Evolutionary conservation across 2,329 filamentous ascomycete genomes (phyloP).

Genomic region (Sporothrix curviconia): DNA sequence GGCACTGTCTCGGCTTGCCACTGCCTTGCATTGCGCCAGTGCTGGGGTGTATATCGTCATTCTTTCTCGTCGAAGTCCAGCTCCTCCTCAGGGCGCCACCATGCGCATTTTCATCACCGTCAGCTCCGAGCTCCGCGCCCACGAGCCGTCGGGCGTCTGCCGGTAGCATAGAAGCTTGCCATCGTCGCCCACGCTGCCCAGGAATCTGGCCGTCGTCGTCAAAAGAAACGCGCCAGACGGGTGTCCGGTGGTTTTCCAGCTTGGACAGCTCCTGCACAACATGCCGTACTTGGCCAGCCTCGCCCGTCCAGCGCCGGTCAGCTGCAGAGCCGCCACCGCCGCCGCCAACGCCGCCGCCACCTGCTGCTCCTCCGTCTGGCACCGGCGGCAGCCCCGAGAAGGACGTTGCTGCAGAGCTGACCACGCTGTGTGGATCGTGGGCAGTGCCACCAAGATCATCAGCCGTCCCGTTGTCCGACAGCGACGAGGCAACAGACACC

Average conservation of each 20-base stretch:
- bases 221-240: constrained; percentile 71
- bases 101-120: constrained; percentile 51
- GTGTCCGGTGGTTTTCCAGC: constrained; percentile 60
- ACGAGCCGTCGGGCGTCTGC: constrained; percentile 50
- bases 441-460: background rate
- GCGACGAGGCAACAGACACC: constrained; percentile 12
- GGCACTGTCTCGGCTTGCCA: no score
- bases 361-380: constrained; percentile 30
- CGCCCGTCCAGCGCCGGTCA: constrained; percentile 47
- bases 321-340: constrained; percentile 21
- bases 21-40: no score
- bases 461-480: constrained; percentile 9
- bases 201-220: constrained; percentile 62
- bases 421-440: constrained; percentile 7
- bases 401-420: constrained; percentile 13
- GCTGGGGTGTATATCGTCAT: no score
- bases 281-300: constrained; percentile 62
- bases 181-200: constrained; percentile 72
- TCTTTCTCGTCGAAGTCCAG: no score
- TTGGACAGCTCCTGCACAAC: constrained; percentile 56
- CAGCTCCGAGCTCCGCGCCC: constrained; percentile 56
- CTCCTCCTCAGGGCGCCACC: constrained; percentile 26
- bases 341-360: no score
- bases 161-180: constrained; percentile 58
- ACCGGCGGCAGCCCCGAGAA: constrained; percentile 6